A percentile compares a stretch with the other conserved stretches of the same genome.
phyloP scores from a whole-genome alignment of 2,329 filamentous ascomycete genomes.

The Colletotrichum destructivum region DNA sequence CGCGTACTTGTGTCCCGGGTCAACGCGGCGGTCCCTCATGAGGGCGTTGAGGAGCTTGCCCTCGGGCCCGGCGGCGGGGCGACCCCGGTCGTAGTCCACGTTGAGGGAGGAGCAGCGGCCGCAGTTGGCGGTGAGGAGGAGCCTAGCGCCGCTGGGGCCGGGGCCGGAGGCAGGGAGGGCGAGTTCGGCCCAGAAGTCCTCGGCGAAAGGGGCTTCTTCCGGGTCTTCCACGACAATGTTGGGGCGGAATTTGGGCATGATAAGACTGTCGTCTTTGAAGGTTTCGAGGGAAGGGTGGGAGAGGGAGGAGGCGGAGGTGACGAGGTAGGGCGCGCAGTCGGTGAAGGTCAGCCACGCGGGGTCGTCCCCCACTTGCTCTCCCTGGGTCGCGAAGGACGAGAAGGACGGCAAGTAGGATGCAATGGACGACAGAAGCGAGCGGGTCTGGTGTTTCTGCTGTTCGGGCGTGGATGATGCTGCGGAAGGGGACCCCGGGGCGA shows the following conservation, averaged over 20 bases:
- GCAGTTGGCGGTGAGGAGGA: slow-evolving; percentile 79
- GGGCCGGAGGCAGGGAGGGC: slow-evolving; percentile 52
- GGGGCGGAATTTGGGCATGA: slow-evolving; percentile 78
- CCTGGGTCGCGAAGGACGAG: background rate
- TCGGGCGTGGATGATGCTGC: background rate
- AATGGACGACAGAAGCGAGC: slow-evolving; percentile 48
- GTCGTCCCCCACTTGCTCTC: slow-evolving; percentile 45
- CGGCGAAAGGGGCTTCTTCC: slow-evolving; percentile 73
- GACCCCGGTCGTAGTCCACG: slow-evolving; percentile 79
- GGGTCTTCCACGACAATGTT: slow-evolving; percentile 79
- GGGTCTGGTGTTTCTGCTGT: slow-evolving; percentile 8
- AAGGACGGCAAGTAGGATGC: slow-evolving; percentile 51
- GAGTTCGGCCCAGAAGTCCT: slow-evolving; percentile 81
- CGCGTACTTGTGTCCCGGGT: slow-evolving; percentile 76
- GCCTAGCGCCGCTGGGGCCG: slow-evolving; percentile 47
- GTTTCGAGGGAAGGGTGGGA: slow-evolving; percentile 71
- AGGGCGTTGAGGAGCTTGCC: slow-evolving; percentile 79
- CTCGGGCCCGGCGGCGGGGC: slow-evolving; percentile 67
- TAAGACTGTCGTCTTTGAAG: slow-evolving; percentile 56
- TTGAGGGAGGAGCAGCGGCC: slow-evolving; percentile 78
- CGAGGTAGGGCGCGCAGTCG: slow-evolving; percentile 82
- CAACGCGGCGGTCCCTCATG: slow-evolving; percentile 79
- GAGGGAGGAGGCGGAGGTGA: slow-evolving; percentile 81
- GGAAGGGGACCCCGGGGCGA: slow-evolving; percentile 51
- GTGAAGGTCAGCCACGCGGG: slow-evolving; percentile 76